A percentile compares a stretch with the other conserved stretches of the same genome.
Conservation (phyloP, 225 moss, liverwort and hornwort species). For the Antitrichia curtipendula region DNA sequence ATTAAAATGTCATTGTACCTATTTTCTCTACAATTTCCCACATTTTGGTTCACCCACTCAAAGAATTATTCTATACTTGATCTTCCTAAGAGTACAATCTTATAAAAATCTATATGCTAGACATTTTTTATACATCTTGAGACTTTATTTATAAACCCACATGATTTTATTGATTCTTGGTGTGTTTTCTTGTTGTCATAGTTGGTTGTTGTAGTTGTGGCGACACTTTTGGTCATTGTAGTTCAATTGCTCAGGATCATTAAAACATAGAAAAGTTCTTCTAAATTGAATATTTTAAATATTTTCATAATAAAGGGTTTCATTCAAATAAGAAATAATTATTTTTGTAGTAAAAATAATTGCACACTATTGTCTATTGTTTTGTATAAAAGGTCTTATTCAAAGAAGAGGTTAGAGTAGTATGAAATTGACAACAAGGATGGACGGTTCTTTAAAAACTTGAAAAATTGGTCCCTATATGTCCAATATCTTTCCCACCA, state of each 20-base stretch:
- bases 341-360: background rate
- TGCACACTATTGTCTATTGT: background rate
- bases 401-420: too few species aligned
- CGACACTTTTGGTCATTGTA: background rate
- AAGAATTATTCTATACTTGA: background rate
- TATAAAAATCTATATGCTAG: background rate
- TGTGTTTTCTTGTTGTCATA: background rate
- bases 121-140: background rate
- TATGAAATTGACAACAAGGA: background rate
- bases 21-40: background rate
- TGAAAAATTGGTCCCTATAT: too few species aligned
- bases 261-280: background rate
- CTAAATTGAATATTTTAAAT: background rate
- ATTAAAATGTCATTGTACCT: background rate
- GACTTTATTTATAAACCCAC: background rate
- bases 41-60: fast-evolving
- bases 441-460: fast-evolving
- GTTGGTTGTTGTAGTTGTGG: background rate
- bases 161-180: background rate
- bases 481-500: too few species aligned
- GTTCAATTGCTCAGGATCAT: background rate
- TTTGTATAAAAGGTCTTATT: too few species aligned
- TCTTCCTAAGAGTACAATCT: background rate
- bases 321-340: background rate
- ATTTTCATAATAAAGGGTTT: background rate